phyloP scores from a whole-genome alignment of 2,329 filamentous ascomycete genomes.

The Fusarium equiseti region DNA sequence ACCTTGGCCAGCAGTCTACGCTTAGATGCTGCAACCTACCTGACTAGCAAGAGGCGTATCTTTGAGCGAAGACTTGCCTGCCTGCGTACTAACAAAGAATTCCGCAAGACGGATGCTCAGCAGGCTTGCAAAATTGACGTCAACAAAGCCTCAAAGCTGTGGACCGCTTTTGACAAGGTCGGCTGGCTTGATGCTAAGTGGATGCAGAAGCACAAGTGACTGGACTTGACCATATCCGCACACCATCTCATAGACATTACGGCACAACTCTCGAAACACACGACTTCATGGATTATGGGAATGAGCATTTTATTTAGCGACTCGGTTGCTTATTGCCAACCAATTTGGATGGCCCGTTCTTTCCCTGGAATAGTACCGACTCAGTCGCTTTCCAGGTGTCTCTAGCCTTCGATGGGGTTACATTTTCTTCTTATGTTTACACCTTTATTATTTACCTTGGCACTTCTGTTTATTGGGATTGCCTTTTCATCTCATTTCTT shows the following conservation, averaged over 20 bases:
- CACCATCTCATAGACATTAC: background rate
- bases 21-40: slow-evolving; percentile 87
- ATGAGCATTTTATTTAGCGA: slow-evolving; percentile 37
- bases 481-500: slow-evolving; percentile 12
- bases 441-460: slow-evolving; percentile 17
- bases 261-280: slow-evolving; percentile 13
- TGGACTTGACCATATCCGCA: background rate
- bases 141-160: slow-evolving; percentile 95
- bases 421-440: slow-evolving; percentile 14
- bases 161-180: slow-evolving; percentile 88
- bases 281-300: slow-evolving; percentile 30
- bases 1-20: slow-evolving; percentile 81
- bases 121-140: slow-evolving; percentile 98
- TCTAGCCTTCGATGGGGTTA: background rate
- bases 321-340: slow-evolving; percentile 27
- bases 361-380: background rate
- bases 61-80: slow-evolving; percentile 81
- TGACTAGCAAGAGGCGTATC: slow-evolving; percentile 93
- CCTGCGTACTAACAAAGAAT: slow-evolving; percentile 79
- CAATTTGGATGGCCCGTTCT: slow-evolving; percentile 28
- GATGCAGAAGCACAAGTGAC: slow-evolving; percentile 54
- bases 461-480: slow-evolving; percentile 14
- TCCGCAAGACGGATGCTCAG: slow-evolving; percentile 94
- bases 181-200: slow-evolving; percentile 78
- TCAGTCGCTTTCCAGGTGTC: background rate